Evolutionary conservation across 2,329 filamentous ascomycete genomes (phyloP), one percentile per base, ranked within the genome.

Genomic region (Calycina herbarum): DNA sequence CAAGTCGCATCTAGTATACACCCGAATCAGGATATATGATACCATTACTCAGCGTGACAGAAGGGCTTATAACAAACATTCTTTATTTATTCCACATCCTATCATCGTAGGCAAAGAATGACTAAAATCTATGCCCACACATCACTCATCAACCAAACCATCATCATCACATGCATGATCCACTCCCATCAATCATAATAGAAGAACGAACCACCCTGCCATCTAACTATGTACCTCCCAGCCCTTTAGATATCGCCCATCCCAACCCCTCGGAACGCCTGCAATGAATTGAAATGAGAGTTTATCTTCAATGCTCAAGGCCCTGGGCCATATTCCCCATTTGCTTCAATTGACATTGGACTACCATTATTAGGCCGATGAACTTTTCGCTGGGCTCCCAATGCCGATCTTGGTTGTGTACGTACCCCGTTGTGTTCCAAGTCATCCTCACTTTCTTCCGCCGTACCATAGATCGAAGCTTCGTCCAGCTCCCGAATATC

Each of bases 401-500:
- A 56, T 3, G 62, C 63, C 40, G 63, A 68, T 51, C 58, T 58
- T 35, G 66, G 61, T 40, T 67, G 66, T 17, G 66, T 67, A 17
- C 69, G 61, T 58, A 66, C 68, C 40, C 70, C 69, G 57, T 73
- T 72, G 8, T 68, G 79, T 64, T 73, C 81, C 63, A 75, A 79
- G 64, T 82, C 81, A 17, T 86, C 85, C 17, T 87, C 85, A 42
- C 78, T 78, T 20, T 86, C 83, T n/a, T 89, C 85, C 1, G 79
- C 80, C 68, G 82, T 81, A 29, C 80, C 82, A 70, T 82, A 86
- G 7, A 79, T 77, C 11, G 82, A 80, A n/a, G 85, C 83, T 79
- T 99, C 95, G 75, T 99, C 93, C 60, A 98, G 82, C 73, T 96
- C 91, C 56, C 84, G 88, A 64, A 97, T 83, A 74, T 97, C 87